Evolutionary conservation across 352 stramenopile genomes (phyloP).

Genomic region (Globisporangium recalcitrans): DNA sequence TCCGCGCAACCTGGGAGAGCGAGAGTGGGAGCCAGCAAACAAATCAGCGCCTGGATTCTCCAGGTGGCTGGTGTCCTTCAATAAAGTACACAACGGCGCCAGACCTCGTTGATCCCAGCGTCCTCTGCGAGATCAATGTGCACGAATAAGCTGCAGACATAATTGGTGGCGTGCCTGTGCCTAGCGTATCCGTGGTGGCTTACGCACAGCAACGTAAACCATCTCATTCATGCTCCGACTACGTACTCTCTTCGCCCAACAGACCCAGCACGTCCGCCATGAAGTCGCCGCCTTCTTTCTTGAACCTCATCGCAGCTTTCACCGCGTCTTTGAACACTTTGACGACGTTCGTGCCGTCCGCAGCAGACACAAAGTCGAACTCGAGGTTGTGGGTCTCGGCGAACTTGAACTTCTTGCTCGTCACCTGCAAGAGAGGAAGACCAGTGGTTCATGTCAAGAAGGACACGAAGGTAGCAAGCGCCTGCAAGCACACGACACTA

Average conservation of each 20-base stretch:
- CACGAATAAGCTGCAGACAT: too few relatives aligned
- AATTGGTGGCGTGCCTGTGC: too few relatives aligned
- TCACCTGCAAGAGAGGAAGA: conserved; percentile 57
- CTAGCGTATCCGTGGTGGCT: too few relatives aligned
- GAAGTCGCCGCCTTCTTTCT: conserved; percentile 89
- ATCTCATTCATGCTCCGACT: too few relatives aligned
- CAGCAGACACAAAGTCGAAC: conserved; percentile 93
- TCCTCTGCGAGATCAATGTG: conserved; percentile 34
- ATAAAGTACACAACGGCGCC: too few relatives aligned
- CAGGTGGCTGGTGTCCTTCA: too few relatives aligned
- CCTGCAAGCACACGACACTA: background rate
- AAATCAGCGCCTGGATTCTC: background rate
- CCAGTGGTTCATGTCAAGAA: too few relatives aligned
- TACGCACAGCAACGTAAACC: too few relatives aligned
- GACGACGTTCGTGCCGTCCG: conserved; percentile 95
- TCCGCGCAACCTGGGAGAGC: conserved; percentile 13
- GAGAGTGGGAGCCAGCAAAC: background rate
- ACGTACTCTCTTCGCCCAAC: conserved; percentile 60
- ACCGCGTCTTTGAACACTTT: conserved; percentile 92
- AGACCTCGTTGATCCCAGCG: conserved; percentile 20
- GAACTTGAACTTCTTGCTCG: conserved; percentile 96
- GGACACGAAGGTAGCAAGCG: too few relatives aligned
- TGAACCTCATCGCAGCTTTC: conserved; percentile 81
- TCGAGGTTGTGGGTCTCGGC: conserved; percentile 90
- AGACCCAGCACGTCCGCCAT: conserved; percentile 90